Percentiles rank a stretch among this genome's conserved stretches.
Conservation (phyloP, 352 stramenopile genomes). For the Phytophthora colocasiae region DNA sequence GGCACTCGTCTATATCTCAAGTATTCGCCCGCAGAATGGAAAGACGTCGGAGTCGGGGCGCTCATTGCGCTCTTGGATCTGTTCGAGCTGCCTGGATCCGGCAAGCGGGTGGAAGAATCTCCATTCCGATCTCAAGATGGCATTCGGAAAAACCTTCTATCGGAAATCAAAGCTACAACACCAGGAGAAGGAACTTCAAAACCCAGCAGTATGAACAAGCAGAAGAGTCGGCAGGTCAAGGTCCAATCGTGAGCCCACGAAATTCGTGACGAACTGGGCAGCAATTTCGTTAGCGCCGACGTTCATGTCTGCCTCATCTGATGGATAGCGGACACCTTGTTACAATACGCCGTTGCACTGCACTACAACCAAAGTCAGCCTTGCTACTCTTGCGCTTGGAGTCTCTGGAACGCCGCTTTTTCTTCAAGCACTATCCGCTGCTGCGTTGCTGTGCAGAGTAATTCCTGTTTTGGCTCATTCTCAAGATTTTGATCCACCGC, state of each 20-base stretch:
- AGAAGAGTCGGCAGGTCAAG: slow-evolving; percentile 19
- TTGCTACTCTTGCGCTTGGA: not conserved
- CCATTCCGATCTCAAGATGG: slow-evolving; percentile 64
- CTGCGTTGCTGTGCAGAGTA: not conserved
- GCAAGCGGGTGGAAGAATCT: slow-evolving; percentile 41
- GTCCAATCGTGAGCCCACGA: slow-evolving; percentile 11
- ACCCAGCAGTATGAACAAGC: slow-evolving; percentile 15
- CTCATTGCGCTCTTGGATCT: slow-evolving; percentile 70
- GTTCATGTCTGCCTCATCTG: slow-evolving; percentile 9
- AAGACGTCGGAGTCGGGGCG: slow-evolving; percentile 69
- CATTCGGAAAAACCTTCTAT: slow-evolving; percentile 55
- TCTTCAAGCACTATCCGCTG: slow-evolving; percentile 1
- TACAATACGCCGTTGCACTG: too few species aligned
- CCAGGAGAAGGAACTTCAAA: slow-evolving; percentile 13
- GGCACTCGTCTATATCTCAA: slow-evolving; percentile 61
- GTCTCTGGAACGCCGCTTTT: too few species aligned
- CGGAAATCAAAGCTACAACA: slow-evolving; percentile 48
- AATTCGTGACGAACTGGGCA: too few species aligned
- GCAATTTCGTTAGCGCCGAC: slow-evolving; percentile 15
- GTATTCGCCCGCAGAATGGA: slow-evolving; percentile 72
- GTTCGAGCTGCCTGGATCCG: slow-evolving; percentile 50
- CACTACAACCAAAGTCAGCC: too few species aligned
- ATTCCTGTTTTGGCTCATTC: not conserved
- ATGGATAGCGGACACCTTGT: not conserved
- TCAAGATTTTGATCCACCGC: not conserved